These are phyloP conservation scores for Jacaranda copaia DNA, from an alignment of 257 asterid genomes.

Conservation along the genomic window DNA sequence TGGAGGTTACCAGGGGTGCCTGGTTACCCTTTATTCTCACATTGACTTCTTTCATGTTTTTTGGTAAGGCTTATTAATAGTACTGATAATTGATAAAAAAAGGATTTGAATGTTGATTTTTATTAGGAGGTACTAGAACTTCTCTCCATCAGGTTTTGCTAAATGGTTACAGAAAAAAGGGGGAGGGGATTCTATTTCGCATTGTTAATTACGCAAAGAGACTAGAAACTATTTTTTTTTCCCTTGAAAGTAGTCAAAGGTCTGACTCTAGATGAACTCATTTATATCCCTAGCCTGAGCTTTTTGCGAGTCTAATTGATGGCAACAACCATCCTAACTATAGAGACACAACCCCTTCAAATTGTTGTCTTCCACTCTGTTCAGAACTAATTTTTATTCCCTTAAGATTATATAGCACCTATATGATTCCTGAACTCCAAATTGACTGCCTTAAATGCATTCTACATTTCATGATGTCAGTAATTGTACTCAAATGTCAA, in stretches of 20 bases:
- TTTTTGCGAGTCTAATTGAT: neutral
- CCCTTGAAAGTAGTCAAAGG: neutral
- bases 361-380: constrained; percentile 4
- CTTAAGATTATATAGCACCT: neutral
- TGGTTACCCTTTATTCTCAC: neutral
- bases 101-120: neutral
- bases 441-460: neutral
- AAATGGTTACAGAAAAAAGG: neutral
- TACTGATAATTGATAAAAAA: neutral
- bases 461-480: neutral
- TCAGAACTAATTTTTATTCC: neutral
- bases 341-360: constrained; percentile 2
- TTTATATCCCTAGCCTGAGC: neutral
- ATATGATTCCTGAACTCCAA: neutral
- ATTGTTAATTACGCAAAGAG: neutral
- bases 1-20: neutral
- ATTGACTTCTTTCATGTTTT: neutral
- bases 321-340: neutral
- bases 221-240: neutral
- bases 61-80: neutral
- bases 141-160: neutral
- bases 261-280: constrained; percentile 2
- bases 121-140: neutral
- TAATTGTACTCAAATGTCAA: neutral
- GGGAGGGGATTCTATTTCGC: neutral